Evolutionary conservation across 192 early-diverging fungal genomes (phyloP), one percentile per base, ranked within the genome.

Genomic region (Coemansia sp.): DNA sequence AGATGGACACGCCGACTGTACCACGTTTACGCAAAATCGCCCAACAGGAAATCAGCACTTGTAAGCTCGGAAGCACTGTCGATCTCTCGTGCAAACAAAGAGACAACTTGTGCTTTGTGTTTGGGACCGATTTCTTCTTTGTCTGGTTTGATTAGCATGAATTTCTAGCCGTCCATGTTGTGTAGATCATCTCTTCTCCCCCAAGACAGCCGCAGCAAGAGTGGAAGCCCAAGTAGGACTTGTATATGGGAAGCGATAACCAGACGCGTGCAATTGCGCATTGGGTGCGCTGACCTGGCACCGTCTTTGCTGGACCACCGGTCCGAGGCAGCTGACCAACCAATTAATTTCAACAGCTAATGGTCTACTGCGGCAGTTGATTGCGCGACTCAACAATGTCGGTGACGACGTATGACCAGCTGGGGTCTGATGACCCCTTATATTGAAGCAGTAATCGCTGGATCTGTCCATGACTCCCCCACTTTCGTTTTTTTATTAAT

Each of bases 281-380:
- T 22, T 22, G 9, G 0, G 2, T 51, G 49, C 54, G 10, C 22
- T 18, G 20, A 20, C 47, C 7, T 38, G 36, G 6, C 36, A 38
- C 36, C 36, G 47, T 18, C 47, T 5, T 7, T 51, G 47, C 13
- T 31, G 27, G 29, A 57, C 54, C 54, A 31, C 27, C 3, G 54
- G 54, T 57, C 54, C 54, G 29, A 31, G 15, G 54, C 54, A 57
- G 54, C 54, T 57, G 54, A 57, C 54, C 52, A 57, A 31, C 31
- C 7, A 34, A 60, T 60, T 60, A 60, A 60, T 60, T 8, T 20
- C n/a, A 41, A 5, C 40, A 63, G n/a, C 20, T 22, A n/a, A 10
- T 20, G 18, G 36, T 42, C 20, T 63, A 63, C 61, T 63, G 61
- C 61, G 61, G 36, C 9, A 22, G 61, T 42, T 7, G 3, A 63